Conservation (phyloP, 2,329 filamentous ascomycete genomes). For the Clonostachys rosea region DNA sequence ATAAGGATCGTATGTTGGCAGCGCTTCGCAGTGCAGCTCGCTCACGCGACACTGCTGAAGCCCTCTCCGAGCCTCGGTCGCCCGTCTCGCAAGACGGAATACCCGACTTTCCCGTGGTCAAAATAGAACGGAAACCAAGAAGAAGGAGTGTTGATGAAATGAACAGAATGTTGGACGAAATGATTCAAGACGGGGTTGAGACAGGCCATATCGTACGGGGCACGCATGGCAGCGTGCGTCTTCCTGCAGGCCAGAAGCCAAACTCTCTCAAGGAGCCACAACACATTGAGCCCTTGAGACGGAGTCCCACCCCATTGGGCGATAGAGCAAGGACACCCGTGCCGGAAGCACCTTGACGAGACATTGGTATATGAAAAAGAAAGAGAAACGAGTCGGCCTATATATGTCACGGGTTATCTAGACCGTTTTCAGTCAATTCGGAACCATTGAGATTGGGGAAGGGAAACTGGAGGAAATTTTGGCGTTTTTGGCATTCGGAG, state of each 20-base stretch:
- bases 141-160: conserved; percentile 81
- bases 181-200: conserved; percentile 88
- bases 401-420: no score
- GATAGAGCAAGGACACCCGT: conserved; percentile 12
- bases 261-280: conserved; percentile 24
- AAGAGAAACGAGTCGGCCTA: no score
- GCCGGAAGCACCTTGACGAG: conserved; percentile 10
- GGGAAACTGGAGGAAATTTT: neutral
- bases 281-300: conserved; percentile 31
- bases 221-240: conserved; percentile 60
- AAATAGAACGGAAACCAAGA: conserved; percentile 38
- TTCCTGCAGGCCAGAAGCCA: conserved; percentile 41
- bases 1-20: conserved; percentile 90
- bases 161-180: conserved; percentile 89
- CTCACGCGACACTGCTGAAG: conserved; percentile 77
- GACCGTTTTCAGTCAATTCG: conserved; percentile 6
- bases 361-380: no score
- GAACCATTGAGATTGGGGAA: conserved; percentile 5
- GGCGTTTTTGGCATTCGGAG: conserved; percentile 1
- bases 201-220: conserved; percentile 67
- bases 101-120: conserved; percentile 1
- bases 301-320: conserved; percentile 22
- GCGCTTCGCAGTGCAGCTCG: conserved; percentile 82
- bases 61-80: conserved; percentile 23
- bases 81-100: conserved; percentile 8